Conservation (phyloP, 2,329 filamentous ascomycete species). For the Penicillium fuscoglaucum region DNA sequence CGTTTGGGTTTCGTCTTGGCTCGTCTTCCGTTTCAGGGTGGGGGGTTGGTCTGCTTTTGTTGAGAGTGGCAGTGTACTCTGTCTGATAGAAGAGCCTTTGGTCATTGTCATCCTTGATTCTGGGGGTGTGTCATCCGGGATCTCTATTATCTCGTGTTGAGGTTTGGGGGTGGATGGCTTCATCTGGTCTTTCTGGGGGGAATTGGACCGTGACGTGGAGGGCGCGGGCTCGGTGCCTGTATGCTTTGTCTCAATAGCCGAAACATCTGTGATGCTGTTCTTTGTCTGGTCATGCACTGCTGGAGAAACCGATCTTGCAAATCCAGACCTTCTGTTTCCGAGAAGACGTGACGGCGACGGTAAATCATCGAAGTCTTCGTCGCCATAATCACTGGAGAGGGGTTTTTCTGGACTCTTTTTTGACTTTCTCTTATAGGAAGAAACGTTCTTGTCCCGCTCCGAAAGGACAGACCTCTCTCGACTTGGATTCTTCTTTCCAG, state of each 20-base stretch:
- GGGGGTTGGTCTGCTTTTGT: neutral
- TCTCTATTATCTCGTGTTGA: conserved; percentile 5
- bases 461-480: neutral
- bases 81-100: neutral
- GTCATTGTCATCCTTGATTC: neutral
- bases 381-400: conserved; percentile 37
- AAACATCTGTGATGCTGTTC: neutral
- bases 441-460: neutral
- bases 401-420: neutral
- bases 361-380: conserved; percentile 38
- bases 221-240: neutral
- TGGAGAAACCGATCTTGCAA: neutral
- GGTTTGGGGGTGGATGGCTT: neutral
- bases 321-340: neutral
- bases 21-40: conserved; percentile 12
- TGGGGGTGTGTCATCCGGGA: conserved; percentile 7
- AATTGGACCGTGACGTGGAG: neutral
- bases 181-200: neutral
- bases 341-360: conserved; percentile 38
- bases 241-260: neutral
- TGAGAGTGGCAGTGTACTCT: neutral
- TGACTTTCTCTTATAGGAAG: neutral
- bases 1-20: neutral
- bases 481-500: neutral
- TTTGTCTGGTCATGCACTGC: neutral